Base-by-base conservation (phyloP, 2,329 filamentous ascomycete genomes). In the Albifimbria verrucaria region DNA sequence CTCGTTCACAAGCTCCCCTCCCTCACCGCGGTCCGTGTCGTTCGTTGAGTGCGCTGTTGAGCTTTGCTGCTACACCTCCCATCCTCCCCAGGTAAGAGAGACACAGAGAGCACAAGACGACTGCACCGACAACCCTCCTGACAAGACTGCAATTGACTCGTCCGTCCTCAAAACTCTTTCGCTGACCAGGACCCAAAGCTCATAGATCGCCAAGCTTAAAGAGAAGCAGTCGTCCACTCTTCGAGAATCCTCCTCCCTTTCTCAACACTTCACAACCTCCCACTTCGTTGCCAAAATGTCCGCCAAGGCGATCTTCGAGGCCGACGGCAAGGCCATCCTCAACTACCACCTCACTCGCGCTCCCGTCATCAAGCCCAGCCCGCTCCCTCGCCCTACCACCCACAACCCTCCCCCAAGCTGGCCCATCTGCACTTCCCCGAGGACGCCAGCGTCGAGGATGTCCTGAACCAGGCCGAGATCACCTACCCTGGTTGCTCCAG, bases 251-350 rank as follows among this genome's bases (percentile, higher is more conserved):
- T 48, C 49, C 50, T 56, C 46, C 39, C 36, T 43, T 51, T 23
- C 51, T 56, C 51, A 49, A 39, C 32, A 39, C 32, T 39, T 39
- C 32, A 39, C 32, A 12, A 6, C 18, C 32, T 17, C 12, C 5
- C 32, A 39, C 15, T n/a, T 60, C 60, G n/a, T n/a, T n/a, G n/a
- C 59, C 67, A 71, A 55, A 65, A 76, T 76, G 73, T 76, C 73
- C 63, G 73, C 94, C 77, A 99, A 99, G 81, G 89, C 93, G 64
- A 97, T 99, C 73, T 79, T 89, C 83, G 94, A 99, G 84, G 93
- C 93, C 83, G 94, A 99, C 81, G 94, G 94, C 86, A 99, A 99
- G 89, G 94, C 94, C 85, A 97, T 99, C 82, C 85, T 99, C 85
- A 97, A 97, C 89, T 99, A 97, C 85, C 94, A 97, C 83, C 92